A percentile compares a stretch with the other conserved stretches of the same genome.
These are phyloP conservation scores for Pichia pseudocactophila DNA, from an alignment of 805 yeast genomes.

Conservation along the genomic window DNA sequence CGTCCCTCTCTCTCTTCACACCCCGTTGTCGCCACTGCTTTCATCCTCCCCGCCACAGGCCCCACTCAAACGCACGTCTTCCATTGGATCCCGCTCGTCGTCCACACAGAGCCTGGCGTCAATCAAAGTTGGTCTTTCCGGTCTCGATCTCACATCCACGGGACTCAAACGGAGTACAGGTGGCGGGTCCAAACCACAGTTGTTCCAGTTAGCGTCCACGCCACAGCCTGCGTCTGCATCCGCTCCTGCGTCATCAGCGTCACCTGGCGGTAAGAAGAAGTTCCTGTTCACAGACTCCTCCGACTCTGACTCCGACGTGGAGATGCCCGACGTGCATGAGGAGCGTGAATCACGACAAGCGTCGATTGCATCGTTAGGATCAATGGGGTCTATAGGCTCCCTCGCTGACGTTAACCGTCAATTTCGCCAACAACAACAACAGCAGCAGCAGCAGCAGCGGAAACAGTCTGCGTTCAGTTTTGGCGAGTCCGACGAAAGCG, in stretches of 20 bases:
- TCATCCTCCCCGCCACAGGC: too few relatives aligned
- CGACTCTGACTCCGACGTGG: slow-evolving; percentile 28
- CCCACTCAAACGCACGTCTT: slow-evolving; percentile 11
- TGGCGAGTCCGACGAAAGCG: slow-evolving; percentile 16
- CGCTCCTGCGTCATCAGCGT: too few relatives aligned
- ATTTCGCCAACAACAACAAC: not conserved
- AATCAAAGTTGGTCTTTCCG: slow-evolving; percentile 26
- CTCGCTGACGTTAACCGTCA: slow-evolving; percentile 4
- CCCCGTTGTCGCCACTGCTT: not conserved
- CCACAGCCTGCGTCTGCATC: not conserved
- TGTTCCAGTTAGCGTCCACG: slow-evolving; percentile 16
- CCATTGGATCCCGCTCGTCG: slow-evolving; percentile 13
- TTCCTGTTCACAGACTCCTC: slow-evolving; percentile 29
- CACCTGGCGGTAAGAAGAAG: slow-evolving; percentile 14
- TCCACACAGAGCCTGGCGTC: slow-evolving; percentile 17
- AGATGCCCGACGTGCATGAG: not conserved
- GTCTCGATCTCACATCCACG: slow-evolving; percentile 23
- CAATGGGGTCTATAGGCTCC: not conserved
- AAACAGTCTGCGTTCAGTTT: slow-evolving; percentile 1
- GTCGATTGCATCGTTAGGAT: not conserved
- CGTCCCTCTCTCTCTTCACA: not conserved
- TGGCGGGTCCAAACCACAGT: slow-evolving; percentile 24
- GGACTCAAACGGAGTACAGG: slow-evolving; percentile 25
- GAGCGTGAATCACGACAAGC: not conserved
- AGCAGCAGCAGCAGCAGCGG: too few relatives aligned